Evolutionary conservation across 306 rosid genomes (phyloP), one percentile per base, ranked within the genome.

Genomic region (Gillenia trifoliata): DNA sequence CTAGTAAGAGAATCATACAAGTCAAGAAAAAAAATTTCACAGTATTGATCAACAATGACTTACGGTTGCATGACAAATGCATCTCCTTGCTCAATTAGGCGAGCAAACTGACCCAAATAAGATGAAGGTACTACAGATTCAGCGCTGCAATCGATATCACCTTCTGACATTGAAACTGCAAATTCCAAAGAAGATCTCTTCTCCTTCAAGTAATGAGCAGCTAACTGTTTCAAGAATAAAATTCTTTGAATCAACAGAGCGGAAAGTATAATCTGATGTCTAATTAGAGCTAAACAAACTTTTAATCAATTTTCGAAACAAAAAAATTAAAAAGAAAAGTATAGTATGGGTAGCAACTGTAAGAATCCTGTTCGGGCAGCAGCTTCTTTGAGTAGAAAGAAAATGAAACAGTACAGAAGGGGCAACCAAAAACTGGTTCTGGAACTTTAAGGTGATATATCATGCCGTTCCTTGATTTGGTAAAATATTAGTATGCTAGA

Each of bases 131-230:
- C 90, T 78, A 92, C 91, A 57, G 96, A 88, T 69, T 87, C 97
- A 71, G 88, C 81, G 52, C 74, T 80, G 63, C 52, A 78, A 76
- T 89, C 89, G 70, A 79, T 80, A 74, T 82, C 92, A 70, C 78
- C 74, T 83, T 87, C 94, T 47, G 90, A 85, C 94, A 92, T 88
- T 34, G 93, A 87, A 45, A 83, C 72, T 23, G 88, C 79, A 80
- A 92, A 78, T 75, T 94, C 98, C 77, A 94, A 82, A 64, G 89
- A 84, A 30, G 90, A 83, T 78, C 96, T 87, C 86, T 94, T 91
- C 89, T 94, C 89, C 74, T 84, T 88, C 81, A 91, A 76, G 89
- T 91, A 90, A 47, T 90, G 90, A 75, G 97, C 97, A 33, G 97
- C 96, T 74, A 85, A 79, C 98, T 94, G 95, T 86, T 82, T 81